Conservation (phyloP, 2,329 filamentous ascomycete genomes). For the Nemania sp. region DNA sequence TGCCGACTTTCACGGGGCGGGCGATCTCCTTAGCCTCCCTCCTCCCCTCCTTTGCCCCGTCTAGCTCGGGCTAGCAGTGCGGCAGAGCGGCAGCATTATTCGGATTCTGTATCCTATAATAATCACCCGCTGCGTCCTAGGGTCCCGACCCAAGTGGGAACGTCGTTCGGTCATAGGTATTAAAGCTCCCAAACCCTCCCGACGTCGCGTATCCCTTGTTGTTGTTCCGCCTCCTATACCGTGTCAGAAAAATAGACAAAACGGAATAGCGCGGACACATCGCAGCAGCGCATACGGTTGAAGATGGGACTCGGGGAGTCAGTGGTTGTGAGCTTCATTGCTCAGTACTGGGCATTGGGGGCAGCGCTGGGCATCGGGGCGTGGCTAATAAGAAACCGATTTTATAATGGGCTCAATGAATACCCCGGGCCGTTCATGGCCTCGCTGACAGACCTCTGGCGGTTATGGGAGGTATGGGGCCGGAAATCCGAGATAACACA, state of each 20-base stretch:
- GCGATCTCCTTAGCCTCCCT: neutral
- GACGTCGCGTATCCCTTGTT: neutral
- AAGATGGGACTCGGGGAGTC: slow-evolving; percentile 29
- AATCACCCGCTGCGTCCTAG: neutral
- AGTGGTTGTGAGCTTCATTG: slow-evolving; percentile 41
- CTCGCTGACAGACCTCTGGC: slow-evolving; percentile 72
- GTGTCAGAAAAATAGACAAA: neutral
- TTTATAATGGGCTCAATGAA: slow-evolving; percentile 63
- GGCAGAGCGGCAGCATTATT: neutral
- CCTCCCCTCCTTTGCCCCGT: neutral
- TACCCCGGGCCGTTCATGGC: slow-evolving; percentile 75
- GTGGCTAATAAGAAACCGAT: slow-evolving; percentile 54
- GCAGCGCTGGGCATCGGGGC: slow-evolving; percentile 39
- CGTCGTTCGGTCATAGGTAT: neutral
- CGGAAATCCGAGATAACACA: slow-evolving; percentile 69
- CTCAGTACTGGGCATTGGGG: slow-evolving; percentile 50
- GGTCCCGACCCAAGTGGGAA: neutral
- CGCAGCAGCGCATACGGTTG: neutral
- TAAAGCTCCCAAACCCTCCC: neutral
- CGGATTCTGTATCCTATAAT: neutral
- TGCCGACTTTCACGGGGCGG: slow-evolving; percentile 7
- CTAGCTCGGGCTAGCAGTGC: neutral
- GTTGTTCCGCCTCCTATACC: no score
- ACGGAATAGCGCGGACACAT: slow-evolving; percentile 14
- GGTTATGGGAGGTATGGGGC: slow-evolving; percentile 68